Evolutionary conservation across 2,329 filamentous ascomycete genomes (phyloP), one percentile per base, ranked within the genome.

Genomic region (Rhynchosporium graminicola): DNA sequence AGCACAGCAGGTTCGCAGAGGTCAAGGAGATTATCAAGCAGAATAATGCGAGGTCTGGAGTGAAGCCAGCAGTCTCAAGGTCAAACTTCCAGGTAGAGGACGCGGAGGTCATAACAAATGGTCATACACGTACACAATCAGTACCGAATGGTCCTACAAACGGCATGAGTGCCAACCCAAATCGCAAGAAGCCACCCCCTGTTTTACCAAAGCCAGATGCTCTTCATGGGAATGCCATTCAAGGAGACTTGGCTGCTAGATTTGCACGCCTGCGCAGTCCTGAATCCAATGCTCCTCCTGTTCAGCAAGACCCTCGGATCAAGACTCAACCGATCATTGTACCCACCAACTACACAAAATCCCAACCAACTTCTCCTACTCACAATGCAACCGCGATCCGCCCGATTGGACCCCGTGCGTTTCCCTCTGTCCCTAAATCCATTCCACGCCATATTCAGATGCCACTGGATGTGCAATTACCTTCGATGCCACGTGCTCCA

Each of bases 131-230:
- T 54, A 57, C 65, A 43, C 60, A 62, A 29, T 66, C 67, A 26
- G 52, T 50, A 20, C 60, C 60, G 38, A 46, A 20, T 42, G n/a
- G 50, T 40, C 15, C 28, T 2, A 47, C 40, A 31, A 67, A 63
- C 56, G 57, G 56, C 15, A 31, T 38, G 33, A n/a, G 54, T 43
- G 33, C 57, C 12, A 69, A 62, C 73, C 2, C 63, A 52, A 47
- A 65, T 54, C 62, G 66, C 50, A 65, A 68, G 60, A 73, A 72
- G 63, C 76, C 78, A 4, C 67, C 79, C 9, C 67, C 72, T 4
- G 76, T 89, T 8, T 84, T 87, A 29, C 88, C 88, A 2, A 92
- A 92, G 67, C 89, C 89, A 0, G 80, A 85, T 58, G 81, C 82
- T 4, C 78, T 91, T 2, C 86, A 88, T 68, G 87, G 87, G 0